phyloP scores from a whole-genome alignment of 2,329 filamentous ascomycete genomes.

The Cryphonectria nitschkei region DNA sequence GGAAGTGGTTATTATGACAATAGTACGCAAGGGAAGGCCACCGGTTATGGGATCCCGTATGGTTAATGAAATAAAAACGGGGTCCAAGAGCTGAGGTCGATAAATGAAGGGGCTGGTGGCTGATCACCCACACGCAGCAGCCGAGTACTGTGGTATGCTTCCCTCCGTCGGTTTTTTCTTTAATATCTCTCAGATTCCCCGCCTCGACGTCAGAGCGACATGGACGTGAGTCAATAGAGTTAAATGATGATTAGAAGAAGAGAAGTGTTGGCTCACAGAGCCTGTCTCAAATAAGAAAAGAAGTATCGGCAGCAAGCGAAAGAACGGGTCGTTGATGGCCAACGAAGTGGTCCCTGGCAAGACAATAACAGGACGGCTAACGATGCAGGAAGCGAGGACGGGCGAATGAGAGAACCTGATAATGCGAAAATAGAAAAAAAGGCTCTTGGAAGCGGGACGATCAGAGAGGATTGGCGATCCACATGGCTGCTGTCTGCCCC shows the following conservation, averaged over 20 bases:
- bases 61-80: conserved; percentile 11
- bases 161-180: neutral
- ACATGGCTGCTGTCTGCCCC: conserved; percentile 19
- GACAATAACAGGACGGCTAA: conserved; percentile 6
- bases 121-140: conserved; percentile 17
- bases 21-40: conserved; percentile 7
- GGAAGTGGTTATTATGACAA: neutral
- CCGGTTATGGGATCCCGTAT: neutral
- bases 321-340: conserved; percentile 11
- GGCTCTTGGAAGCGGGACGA: conserved; percentile 14
- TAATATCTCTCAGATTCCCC: neutral
- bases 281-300: conserved; percentile 7
- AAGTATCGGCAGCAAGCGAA: conserved; percentile 1
- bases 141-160: neutral
- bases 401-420: conserved; percentile 15
- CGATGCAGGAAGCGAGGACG: conserved; percentile 18
- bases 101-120: conserved; percentile 21
- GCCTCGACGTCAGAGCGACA: neutral
- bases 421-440: neutral
- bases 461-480: conserved; percentile 16
- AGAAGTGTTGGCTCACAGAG: conserved; percentile 24
- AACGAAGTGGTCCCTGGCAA: conserved; percentile 6
- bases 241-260: conserved; percentile 2
- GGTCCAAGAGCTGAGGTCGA: conserved; percentile 11
- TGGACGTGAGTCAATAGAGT: conserved; percentile 1